A percentile compares a stretch with the other conserved stretches of the same genome.
Conservation (phyloP, 2,329 filamentous ascomycete genomes). For the Phaeophleospora eucalypticola region DNA sequence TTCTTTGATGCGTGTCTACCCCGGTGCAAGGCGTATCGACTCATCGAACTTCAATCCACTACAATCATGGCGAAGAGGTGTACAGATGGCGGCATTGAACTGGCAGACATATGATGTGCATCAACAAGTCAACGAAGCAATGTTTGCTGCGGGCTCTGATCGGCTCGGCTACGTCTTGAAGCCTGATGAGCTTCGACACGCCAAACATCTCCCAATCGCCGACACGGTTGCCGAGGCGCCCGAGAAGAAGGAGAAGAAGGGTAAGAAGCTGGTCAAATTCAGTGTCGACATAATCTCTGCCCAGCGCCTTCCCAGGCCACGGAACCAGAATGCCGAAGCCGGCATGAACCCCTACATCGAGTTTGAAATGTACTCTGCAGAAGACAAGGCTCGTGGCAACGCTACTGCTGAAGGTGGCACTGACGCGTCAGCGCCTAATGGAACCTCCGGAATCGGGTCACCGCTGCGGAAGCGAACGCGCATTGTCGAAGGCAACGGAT, state of each 20-base stretch:
- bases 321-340: conserved; percentile 65
- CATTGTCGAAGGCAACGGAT: conserved; percentile 82
- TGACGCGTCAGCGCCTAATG: conserved; percentile 60
- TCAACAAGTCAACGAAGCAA: conserved; percentile 94
- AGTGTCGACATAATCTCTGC: conserved; percentile 86
- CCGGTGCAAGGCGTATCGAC: conserved; percentile 71
- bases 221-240: conserved; percentile 50
- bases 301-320: conserved; percentile 84
- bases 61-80: conserved; percentile 88
- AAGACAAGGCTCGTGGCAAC: conserved; percentile 78
- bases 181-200: conserved; percentile 70
- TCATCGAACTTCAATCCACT: conserved; percentile 95
- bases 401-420: conserved; percentile 63
- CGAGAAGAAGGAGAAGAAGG: conserved; percentile 56
- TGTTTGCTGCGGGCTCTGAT: conserved; percentile 89
- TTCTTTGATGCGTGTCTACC: conserved; percentile 91
- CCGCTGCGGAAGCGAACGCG: conserved; percentile 75
- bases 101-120: conserved; percentile 97
- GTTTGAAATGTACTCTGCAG: conserved; percentile 89
- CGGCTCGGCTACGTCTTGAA: conserved; percentile 91
- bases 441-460: conserved; percentile 63
- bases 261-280: conserved; percentile 79
- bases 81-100: conserved; percentile 96
- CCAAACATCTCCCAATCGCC: conserved; percentile 58
- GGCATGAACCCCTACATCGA: conserved; percentile 90